Conservation (phyloP, 148 eudicot species). For the Euryodendron excelsum region DNA sequence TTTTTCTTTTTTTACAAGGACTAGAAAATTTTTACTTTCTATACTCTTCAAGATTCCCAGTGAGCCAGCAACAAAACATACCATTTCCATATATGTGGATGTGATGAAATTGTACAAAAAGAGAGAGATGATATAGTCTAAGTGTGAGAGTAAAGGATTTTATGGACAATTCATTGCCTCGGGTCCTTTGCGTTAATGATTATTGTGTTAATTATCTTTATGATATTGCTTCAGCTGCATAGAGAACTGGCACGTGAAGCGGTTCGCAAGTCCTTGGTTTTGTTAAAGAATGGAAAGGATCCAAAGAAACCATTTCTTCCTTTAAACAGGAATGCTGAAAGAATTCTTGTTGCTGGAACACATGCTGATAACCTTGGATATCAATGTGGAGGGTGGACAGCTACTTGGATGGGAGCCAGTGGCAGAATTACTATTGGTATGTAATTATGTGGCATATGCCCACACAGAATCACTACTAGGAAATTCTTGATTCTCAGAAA, state of each 20-base stretch:
- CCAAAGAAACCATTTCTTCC: constrained; percentile 65
- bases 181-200: not conserved
- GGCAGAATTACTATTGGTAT: constrained; percentile 81
- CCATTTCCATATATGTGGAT: not conserved
- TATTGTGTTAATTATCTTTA: not conserved
- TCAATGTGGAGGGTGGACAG: constrained; percentile 97
- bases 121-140: not conserved
- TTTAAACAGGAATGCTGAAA: constrained; percentile 55
- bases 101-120: not conserved
- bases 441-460: constrained; percentile 12
- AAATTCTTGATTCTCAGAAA: not conserved
- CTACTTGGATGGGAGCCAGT: constrained; percentile 60
- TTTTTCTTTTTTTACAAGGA: not conserved
- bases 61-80: not conserved
- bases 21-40: not conserved
- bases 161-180: not conserved
- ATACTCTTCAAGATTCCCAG: not conserved
- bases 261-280: constrained; percentile 79
- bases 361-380: constrained; percentile 96
- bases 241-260: constrained; percentile 94
- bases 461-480: not conserved
- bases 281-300: constrained; percentile 83
- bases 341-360: constrained; percentile 72
- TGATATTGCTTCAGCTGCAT: constrained; percentile 47
- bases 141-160: too few species aligned